Percentiles rank a stretch among this genome's conserved stretches.
Conservation (phyloP, 805 yeast genomes). For the Cyberlindnera bimundalis region DNA sequence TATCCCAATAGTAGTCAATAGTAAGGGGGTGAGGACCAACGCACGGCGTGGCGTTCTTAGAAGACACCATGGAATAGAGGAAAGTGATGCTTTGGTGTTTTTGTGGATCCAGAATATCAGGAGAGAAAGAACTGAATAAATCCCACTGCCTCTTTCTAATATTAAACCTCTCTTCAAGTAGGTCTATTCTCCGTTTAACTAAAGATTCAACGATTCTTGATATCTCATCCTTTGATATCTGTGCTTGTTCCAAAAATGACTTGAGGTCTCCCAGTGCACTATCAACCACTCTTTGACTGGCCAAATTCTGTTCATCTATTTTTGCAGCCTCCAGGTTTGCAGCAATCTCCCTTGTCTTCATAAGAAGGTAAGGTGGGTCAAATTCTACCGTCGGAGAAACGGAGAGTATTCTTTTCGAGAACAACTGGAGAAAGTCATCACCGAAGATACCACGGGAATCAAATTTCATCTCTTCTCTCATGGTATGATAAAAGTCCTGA, state of each 20-base stretch:
- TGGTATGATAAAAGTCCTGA: constrained; percentile 32
- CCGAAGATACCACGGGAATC: constrained; percentile 27
- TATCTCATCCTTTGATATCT: constrained; percentile 25
- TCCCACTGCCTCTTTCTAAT: constrained; percentile 63
- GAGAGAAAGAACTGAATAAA: constrained; percentile 45
- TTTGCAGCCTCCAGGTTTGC: constrained; percentile 28
- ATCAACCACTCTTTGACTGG: constrained; percentile 15
- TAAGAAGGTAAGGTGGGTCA: constrained; percentile 61
- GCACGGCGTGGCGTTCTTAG: constrained; percentile 86
- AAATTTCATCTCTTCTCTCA: constrained; percentile 16
- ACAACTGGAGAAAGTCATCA: constrained; percentile 35
- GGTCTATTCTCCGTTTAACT: constrained; percentile 30
- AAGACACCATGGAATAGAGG: constrained; percentile 77
- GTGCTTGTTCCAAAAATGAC: constrained; percentile 7
- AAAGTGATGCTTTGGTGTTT: constrained; percentile 77
- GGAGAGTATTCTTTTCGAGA: constrained; percentile 58
- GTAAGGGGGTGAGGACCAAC: constrained; percentile 83
- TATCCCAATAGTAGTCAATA: constrained; percentile 86
- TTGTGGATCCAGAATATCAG: constrained; percentile 63
- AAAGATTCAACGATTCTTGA: constrained; percentile 31
- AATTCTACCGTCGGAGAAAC: constrained; percentile 83
- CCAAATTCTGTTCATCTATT: constrained; percentile 24
- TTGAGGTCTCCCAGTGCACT: constrained; percentile 15
- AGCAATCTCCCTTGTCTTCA: constrained; percentile 53
- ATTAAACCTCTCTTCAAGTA: constrained; percentile 30